These are phyloP conservation scores for Gaillardinia entomophila DNA, from an alignment of 805 yeast species.

Conservation along the genomic window DNA sequence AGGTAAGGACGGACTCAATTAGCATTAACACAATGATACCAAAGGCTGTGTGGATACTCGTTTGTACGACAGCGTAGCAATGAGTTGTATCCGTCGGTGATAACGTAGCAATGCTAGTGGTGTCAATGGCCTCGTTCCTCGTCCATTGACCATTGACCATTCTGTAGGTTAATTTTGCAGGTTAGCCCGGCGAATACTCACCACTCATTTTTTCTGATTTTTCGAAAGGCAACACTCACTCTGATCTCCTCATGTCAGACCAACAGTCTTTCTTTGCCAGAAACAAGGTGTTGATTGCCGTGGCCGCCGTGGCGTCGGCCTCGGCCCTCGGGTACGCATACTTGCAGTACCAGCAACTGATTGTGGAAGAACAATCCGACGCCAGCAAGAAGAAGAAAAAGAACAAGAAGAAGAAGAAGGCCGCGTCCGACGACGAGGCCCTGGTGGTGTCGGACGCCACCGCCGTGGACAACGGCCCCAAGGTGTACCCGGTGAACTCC, in stretches of 20 bases:
- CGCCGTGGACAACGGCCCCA: conserved; percentile 7
- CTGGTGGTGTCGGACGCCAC: conserved; percentile 22
- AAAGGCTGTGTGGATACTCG: too few relatives aligned
- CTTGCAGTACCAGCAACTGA: conserved; percentile 29
- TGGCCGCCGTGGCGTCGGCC: conserved; percentile 58
- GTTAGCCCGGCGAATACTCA: too few relatives aligned
- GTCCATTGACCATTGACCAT: too few relatives aligned
- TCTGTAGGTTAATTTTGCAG: too few relatives aligned
- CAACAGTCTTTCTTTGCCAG: conserved; percentile 37
- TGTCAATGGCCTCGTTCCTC: too few relatives aligned
- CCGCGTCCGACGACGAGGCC: conserved; percentile 10
- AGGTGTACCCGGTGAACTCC: conserved; percentile 47
- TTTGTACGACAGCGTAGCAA: too few relatives aligned
- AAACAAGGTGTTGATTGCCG: conserved; percentile 59
- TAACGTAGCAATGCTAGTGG: too few relatives aligned
- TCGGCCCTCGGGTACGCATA: conserved; percentile 61
- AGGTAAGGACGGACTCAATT: too few relatives aligned
- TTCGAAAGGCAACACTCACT: too few relatives aligned
- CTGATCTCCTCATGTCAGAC: conserved; percentile 2
- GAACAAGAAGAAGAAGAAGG: conserved; percentile 44
- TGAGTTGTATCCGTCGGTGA: too few relatives aligned
- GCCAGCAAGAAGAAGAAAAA: conserved; percentile 29
- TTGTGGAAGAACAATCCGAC: conserved; percentile 9
- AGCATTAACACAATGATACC: too few relatives aligned
- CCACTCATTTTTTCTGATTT: too few relatives aligned